These are phyloP conservation scores for Auricularia cornea DNA, from an alignment of 768 basidiomycete genomes.

Conservation along the genomic window DNA sequence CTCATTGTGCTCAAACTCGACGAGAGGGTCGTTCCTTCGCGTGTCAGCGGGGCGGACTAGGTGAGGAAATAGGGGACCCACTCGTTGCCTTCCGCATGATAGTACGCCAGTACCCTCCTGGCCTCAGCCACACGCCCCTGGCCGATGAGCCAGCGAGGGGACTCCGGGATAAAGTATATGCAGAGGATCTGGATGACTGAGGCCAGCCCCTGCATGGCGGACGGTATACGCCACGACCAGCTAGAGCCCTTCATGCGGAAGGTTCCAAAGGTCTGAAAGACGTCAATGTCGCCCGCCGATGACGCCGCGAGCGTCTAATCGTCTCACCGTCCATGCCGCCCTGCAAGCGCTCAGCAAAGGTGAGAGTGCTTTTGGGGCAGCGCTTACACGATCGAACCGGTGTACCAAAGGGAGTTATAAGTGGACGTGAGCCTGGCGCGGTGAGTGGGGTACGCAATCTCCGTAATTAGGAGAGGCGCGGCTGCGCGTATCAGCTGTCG, in stretches of 20 bases:
- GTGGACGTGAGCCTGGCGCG: slow-evolving; percentile 70
- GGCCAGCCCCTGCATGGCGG: slow-evolving; percentile 49
- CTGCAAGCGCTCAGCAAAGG: background rate
- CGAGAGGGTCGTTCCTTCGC: background rate
- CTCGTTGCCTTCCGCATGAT: slow-evolving; percentile 59
- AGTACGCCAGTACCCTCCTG: slow-evolving; percentile 23
- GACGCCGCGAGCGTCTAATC: background rate
- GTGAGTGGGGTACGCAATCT: slow-evolving; percentile 65
- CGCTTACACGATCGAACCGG: slow-evolving; percentile 26
- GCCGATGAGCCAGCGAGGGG: slow-evolving; percentile 56
- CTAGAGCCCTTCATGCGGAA: slow-evolving; percentile 23
- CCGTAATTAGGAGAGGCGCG: slow-evolving; percentile 54
- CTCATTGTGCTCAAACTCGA: slow-evolving; percentile 20
- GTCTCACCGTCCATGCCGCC: background rate
- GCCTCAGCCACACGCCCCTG: slow-evolving; percentile 32
- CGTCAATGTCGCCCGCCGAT: too few species aligned
- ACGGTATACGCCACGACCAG: slow-evolving; percentile 36
- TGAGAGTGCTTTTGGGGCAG: too few species aligned
- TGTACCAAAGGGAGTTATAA: slow-evolving; percentile 69
- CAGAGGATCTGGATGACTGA: slow-evolving; percentile 48
- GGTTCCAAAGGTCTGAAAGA: slow-evolving; percentile 29
- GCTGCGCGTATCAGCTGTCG: slow-evolving; percentile 19
- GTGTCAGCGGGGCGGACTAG: too few species aligned
- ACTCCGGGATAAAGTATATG: slow-evolving; percentile 58
- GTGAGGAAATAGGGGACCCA: slow-evolving; percentile 43